Base-by-base conservation (phyloP, 2,329 filamentous ascomycete genomes). In the Aspergillus quadrilineatus region DNA sequence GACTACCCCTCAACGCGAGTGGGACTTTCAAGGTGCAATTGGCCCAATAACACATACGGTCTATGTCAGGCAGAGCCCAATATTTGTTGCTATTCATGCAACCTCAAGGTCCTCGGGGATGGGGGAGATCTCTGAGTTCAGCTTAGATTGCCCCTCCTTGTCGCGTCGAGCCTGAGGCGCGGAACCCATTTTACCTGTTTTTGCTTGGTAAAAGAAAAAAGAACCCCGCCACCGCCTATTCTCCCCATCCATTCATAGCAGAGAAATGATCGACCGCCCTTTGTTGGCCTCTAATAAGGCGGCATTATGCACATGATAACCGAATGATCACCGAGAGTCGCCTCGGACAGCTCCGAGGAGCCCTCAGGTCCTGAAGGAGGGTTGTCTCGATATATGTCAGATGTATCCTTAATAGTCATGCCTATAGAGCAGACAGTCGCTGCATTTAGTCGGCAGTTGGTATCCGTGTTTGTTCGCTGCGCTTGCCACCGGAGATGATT, bases 401-500 rank as follows among this genome's bases (percentile, higher is more conserved):
- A 41, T 22, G 14, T 29, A 15, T 50, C 12, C 5, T 39, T 39
- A 6, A 15, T 50, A 28, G 29, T 10, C 41, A 15, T 42, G 10
- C n/a, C 12, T 14, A 15, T 7, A 14, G 8, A 9, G 34, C 34
- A n/a, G 12, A 4, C 26, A 50, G 8, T 26, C 9, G 14, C 4
- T 15, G 15, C 8, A 42, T 14, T 32, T 17, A 28, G 8, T 32
- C 37, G 36, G 48, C 26, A n/a, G 42, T 42, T 41, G 36, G 30
- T 26, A 47, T 47, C 15, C 45, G 30, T 9, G 29, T 46, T 46
- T 10, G 15, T n/a, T 39, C 17, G 28, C 32, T 28, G 22, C 9
- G 41, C 30, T 44, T 17, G 50, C 50, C 50, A 47, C 50, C 50
- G 42, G 43, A 47, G 15, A 15, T 30, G n/a, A 43, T 2, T 46